Evolutionary conservation across 345 rosid genomes (phyloP), one percentile per base, ranked within the genome.

Genomic region (Streptanthus diversifolius): DNA sequence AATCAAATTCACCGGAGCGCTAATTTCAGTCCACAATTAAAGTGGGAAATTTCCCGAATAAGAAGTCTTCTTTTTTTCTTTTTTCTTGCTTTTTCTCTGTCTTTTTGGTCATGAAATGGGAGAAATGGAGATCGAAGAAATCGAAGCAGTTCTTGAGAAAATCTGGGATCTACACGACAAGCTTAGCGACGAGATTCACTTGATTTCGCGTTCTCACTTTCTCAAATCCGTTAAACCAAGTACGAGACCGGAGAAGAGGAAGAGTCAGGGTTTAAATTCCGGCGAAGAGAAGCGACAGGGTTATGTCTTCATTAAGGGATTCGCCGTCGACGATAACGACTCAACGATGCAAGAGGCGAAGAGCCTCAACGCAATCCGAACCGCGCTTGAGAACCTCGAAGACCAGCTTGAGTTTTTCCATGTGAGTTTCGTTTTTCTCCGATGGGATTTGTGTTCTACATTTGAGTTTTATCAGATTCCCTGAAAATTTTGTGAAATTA

Each of bases 161-260:
- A 91, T 93, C 44, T 93, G 98, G 91, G 98, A 91, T 80, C 82
- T 93, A 10, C 98, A 91, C 81, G 96, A 91, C 84, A 93, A 91
- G 81, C 86, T 93, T 27, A 93, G 96, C 84, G 98, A 93, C 78
- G 96, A 92, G 56, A 93, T 95, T 61, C 96, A 87, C 86, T 79
- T 89, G 18, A 86, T 90, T 73, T 88, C 98, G 11, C 84, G 96
- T 1, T 39, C 89, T 66, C 96, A 95, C 71, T 91, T 91, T 77
- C 91, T 88, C 62, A 80, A 81, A 47, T 89, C 98, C 66, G 65
- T 90, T 68, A 85, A 80, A 66, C 40, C 82, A 41, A 65, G 66
- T 0, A 64, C 62, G 19, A 78, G 82, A 17, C 66, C 87, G 61
- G 85, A 83, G 56, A 79, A 78, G 73, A 81, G 80, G 75, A 86